A percentile compares a stretch with the other conserved stretches of the same genome.
Evolutionary conservation across 2,329 filamentous ascomycete species (phyloP).

Genomic region (Exophiala phaeomuriformis): DNA sequence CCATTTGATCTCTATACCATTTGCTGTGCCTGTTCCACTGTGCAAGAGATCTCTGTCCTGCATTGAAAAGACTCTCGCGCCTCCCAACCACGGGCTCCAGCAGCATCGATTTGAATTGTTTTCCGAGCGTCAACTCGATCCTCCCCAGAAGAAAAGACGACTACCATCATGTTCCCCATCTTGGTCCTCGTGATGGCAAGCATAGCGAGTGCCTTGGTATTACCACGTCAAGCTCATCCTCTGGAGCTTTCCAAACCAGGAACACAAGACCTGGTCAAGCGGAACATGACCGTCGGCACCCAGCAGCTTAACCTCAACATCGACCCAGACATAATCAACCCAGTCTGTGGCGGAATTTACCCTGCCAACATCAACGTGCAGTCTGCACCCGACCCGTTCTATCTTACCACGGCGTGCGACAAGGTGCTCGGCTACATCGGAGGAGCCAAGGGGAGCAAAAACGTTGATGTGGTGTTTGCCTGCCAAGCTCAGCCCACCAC

Average conservation of each 20-base stretch:
- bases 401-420: constrained; percentile 10
- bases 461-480: constrained; percentile 14
- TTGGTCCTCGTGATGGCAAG: not conserved
- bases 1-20: not conserved
- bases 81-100: no score
- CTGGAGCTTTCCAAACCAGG: not conserved
- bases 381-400: constrained; percentile 12
- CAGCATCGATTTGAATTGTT: no score
- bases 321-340: constrained; percentile 30
- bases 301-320: constrained; percentile 14
- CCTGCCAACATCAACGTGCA: constrained; percentile 17
- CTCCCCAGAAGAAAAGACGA: no score
- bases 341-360: constrained; percentile 13
- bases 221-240: not conserved
- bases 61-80: no score
- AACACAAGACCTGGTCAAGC: not conserved
- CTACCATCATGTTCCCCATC: not conserved
- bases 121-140: no score
- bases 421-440: constrained; percentile 14
- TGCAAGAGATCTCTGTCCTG: no score
- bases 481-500: constrained; percentile 5
- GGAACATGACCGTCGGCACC: constrained; percentile 2
- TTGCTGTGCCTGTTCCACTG: no score
- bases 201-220: not conserved
- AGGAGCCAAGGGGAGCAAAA: constrained; percentile 9